Evolutionary conservation across 257 asterid genomes (phyloP), one percentile per base, ranked within the genome.

Genomic region (Solanum tarijense): DNA sequence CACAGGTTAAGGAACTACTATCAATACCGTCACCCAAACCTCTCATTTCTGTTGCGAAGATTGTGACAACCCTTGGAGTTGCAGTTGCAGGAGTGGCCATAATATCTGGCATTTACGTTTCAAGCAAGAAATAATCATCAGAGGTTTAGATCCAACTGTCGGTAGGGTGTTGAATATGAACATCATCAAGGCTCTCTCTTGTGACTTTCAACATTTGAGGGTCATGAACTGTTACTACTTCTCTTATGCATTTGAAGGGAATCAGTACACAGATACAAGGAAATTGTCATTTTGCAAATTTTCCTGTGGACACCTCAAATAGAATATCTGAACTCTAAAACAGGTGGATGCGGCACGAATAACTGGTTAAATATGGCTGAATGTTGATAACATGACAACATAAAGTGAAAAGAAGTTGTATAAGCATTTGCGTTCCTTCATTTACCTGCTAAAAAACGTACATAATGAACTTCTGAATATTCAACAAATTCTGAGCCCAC

Each of bases 61-160:
- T 95, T 74, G 66, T 94, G 69, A 87, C 91, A 36, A 84, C 94
- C 12, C 25, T 94, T 86, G 99, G 99, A 88, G 95, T 92, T 85
- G 90, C 98, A 73, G 94, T 92, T 87, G 96, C 95, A 1, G 99
- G 99, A 55, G 92, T 90, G 34, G 95, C 98, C 83, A 91, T 96
- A 32, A 32, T 92, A 75, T 92, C 94, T 34, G 95, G 98, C 88
- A 89, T 96, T 68, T 96, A 96, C 88, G 83, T 95, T 62, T 94
- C 97, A 35, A 73, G 89, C 93, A 93, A 91, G 95, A 96, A 96
- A 90, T 96, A 92, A 90, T 29, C 29, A 29, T 48, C 29, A 82
- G 20, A 29, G 68, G 29, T 81, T 31, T 60, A 46, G 68, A 29
- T 82, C 18, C 21, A 29, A 29, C 39, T 18, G 41, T 82, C 41